Conservation (phyloP, 179 eudicot species). For the Spinacia oleracea region DNA sequence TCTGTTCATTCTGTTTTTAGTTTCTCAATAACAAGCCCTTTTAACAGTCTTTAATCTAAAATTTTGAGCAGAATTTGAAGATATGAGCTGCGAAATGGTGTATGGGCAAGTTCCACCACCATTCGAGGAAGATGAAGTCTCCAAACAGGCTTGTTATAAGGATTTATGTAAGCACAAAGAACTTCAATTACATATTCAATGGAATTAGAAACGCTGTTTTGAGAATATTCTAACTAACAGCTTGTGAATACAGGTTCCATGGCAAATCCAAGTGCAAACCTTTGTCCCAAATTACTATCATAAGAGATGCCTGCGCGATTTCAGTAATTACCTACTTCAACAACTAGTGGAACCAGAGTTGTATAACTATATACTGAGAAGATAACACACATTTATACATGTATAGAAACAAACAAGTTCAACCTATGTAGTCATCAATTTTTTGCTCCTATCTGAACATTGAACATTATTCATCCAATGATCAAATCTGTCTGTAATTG, state of each 20-base stretch:
- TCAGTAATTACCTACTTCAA: neutral
- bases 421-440: neutral
- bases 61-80: slow-evolving; percentile 76
- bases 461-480: neutral
- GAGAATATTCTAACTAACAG: slow-evolving; percentile 13
- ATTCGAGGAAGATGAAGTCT: slow-evolving; percentile 71
- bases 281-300: slow-evolving; percentile 68
- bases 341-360: neutral
- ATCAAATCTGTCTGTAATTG: too few relatives aligned
- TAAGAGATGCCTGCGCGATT: slow-evolving; percentile 22
- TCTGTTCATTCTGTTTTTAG: neutral
- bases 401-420: slow-evolving; percentile 16
- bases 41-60: neutral
- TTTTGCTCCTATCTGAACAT: neutral
- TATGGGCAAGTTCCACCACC: slow-evolving; percentile 90
- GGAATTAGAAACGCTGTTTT: neutral
- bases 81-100: slow-evolving; percentile 96
- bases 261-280: slow-evolving; percentile 55
- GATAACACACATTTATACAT: slow-evolving; percentile 9
- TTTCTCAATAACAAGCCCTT: neutral
- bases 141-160: slow-evolving; percentile 72
- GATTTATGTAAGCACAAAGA: slow-evolving; percentile 57
- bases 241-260: slow-evolving; percentile 58
- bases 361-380: neutral
- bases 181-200: neutral